Base-by-base conservation (phyloP, 768 basidiomycete genomes). In the Mycena crocata region DNA sequence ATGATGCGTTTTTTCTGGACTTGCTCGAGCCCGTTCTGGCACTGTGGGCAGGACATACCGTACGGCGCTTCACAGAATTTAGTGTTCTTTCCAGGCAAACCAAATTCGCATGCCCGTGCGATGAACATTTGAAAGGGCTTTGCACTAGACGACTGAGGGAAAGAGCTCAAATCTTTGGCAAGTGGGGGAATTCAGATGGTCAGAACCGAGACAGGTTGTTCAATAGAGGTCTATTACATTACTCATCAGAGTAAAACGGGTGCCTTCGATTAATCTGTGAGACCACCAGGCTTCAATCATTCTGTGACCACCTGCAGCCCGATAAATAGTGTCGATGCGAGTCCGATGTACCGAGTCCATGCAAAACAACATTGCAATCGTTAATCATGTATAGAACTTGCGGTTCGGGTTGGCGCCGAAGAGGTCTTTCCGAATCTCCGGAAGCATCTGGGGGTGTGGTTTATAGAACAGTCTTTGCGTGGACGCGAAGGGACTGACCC, bases 381-480 rank as follows among this genome's bases (percentile, higher is more conserved):
- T n/a, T n/a, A n/a, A 46, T 79, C 76, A 93, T 76, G 90, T 90
- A 79, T 89, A 93, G 85, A 96, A 97, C 78, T 94, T 96, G 74
- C 96, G 89, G 82, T 97, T 98, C 78, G 88, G 86, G 79, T 98
- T 98, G 35, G 84, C 79, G 19, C 97, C 97, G 71, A 97, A 99
- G 48, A 98, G 84, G 72, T 95, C 92, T 68, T 84, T 85, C 71
- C 97, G 85, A 71, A 99, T 94, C 81, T 98, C 96, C 2, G 97
- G 97, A 28, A 99, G 84, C 97, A 98, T 98, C 94, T 97, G 44
- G 15, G 44, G 6, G 31, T 34, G 30, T 24, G 40, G 19, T 45
- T 50, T 30, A 50, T 42, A 51, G 21, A 10, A 28, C 49, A 23
- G 0, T 30, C 51, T 34, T 42, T 30, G 7, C 46, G 23, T n/a